Conservation (phyloP, 495 filamentous ascomycete genomes). For the Beverwykella pulmonaria region DNA sequence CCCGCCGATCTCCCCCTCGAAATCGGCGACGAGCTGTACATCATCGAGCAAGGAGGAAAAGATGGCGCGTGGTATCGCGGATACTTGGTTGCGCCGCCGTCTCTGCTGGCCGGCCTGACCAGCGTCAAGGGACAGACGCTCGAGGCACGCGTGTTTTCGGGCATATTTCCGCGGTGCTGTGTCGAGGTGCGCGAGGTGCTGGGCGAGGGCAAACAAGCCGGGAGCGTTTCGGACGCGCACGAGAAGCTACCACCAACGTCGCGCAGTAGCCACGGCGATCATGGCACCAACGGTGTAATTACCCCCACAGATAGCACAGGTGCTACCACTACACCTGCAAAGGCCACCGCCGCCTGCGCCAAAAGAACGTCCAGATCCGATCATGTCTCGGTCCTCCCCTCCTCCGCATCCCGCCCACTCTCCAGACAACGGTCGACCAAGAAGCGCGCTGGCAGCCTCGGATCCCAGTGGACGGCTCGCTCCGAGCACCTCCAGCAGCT, state of each 20-base stretch:
- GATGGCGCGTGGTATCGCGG: conserved; percentile 91
- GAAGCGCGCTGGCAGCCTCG: conserved; percentile 33
- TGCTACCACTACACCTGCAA: conserved; percentile 27
- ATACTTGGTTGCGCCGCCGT: conserved; percentile 92
- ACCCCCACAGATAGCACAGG: conserved; percentile 39
- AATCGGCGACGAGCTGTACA: conserved; percentile 96
- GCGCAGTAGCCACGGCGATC: conserved; percentile 30
- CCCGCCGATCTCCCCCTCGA: conserved; percentile 95
- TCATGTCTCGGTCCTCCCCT: conserved; percentile 31
- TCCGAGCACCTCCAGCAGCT: conserved; percentile 39
- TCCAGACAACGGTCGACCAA: conserved; percentile 25
- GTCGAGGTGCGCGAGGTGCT: conserved; percentile 68
- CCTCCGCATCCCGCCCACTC: conserved; percentile 30
- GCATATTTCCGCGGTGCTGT: conserved; percentile 92
- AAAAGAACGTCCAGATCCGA: conserved; percentile 29
- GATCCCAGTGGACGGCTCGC: conserved; percentile 36
- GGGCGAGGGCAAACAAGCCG: conserved; percentile 43
- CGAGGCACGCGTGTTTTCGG: conserved; percentile 93
- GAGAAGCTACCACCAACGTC: conserved; percentile 22
- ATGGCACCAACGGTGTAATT: conserved; percentile 39
- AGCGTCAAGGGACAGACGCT: conserved; percentile 89
- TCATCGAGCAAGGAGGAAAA: conserved; percentile 89
- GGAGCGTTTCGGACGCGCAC: conserved; percentile 16
- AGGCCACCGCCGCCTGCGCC: conserved; percentile 11
- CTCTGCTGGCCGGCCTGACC: conserved; percentile 87